Base-by-base conservation (phyloP, 306 rosid species). In the Fragaria nilgerrensis region DNA sequence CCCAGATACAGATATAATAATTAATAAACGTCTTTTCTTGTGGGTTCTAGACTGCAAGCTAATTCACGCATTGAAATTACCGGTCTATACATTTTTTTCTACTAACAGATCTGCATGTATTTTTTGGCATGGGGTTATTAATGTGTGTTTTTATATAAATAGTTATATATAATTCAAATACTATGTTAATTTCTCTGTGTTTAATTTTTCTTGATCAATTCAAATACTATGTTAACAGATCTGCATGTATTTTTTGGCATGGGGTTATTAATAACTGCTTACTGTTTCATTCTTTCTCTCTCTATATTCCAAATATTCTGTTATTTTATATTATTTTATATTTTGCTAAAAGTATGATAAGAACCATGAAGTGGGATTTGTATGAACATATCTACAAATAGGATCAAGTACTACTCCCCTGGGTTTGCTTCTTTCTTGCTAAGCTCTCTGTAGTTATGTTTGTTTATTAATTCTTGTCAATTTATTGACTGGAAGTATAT, bases 311-410 rank as follows among this genome's bases (percentile, higher is more conserved):
- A 25, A 7, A 14, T 58, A 2, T 49, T 63, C 2, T 14, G 0
- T 76, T 23, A 62, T 29, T 32, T 32, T 44, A 39, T 6, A 37
- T 5, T 25, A 2, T 23, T 27, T 62, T 32, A 9, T 76, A 9
- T 77, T 75, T 78, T 85, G 86, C 90, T 73, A 77, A 81, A 89
- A 84, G 68, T 14, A 85, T 83, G 89, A 78, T 78, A 72, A 77
- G 78, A 76, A 85, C 80, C 79, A 80, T 63, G 74, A 79, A 85
- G 68, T 77, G 32, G 70, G 76, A 14, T 75, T 76, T 84, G 68
- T 68, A 20, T 69, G 81, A 81, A 59, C 84, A 90, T 96, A 89
- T 94, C 98, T 85, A 88, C 69, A 86, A 88, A 86, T 85, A 84
- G 88, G 81, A 70, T 79, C 75, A 32, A 49, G 67, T 61, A 64